These are phyloP conservation scores for Shiraia bambusicola DNA, from an alignment of 2,329 filamentous ascomycete genomes.

Conservation along the genomic window DNA sequence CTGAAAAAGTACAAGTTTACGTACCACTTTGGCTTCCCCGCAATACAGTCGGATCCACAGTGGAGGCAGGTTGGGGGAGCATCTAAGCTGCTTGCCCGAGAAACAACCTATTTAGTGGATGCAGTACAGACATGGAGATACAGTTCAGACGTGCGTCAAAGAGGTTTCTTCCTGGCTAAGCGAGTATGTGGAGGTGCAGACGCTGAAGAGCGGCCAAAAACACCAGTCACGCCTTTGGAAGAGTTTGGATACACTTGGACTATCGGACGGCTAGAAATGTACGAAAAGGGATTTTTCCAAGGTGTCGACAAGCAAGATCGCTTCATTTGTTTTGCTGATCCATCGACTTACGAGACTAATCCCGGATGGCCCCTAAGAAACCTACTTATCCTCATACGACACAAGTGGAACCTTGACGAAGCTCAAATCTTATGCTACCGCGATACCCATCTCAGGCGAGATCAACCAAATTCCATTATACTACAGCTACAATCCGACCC, in stretches of 20 bases:
- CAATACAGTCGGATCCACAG: conserved; percentile 80
- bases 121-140: conserved; percentile 86
- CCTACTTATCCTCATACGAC: conserved; percentile 77
- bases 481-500: conserved; percentile 51
- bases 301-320: conserved; percentile 69
- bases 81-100: conserved; percentile 60
- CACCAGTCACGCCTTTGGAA: conserved; percentile 54
- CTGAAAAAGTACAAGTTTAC: conserved; percentile 96
- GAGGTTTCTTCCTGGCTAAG: conserved; percentile 95
- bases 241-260: conserved; percentile 73
- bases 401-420: conserved; percentile 74
- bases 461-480: conserved; percentile 79
- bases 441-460: conserved; percentile 74
- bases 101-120: conserved; percentile 79
- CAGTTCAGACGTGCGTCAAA: conserved; percentile 75
- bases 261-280: conserved; percentile 72
- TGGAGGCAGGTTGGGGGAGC: conserved; percentile 61
- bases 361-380: conserved; percentile 95
- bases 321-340: conserved; percentile 86
- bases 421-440: conserved; percentile 89
- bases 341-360: conserved; percentile 83
- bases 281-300: conserved; percentile 86
- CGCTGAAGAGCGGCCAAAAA: conserved; percentile 43
- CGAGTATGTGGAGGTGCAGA: conserved; percentile 53
- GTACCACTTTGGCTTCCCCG: conserved; percentile 98